phyloP scores from a whole-genome alignment of 331 rosid species.

The Cydonia oblonga region DNA sequence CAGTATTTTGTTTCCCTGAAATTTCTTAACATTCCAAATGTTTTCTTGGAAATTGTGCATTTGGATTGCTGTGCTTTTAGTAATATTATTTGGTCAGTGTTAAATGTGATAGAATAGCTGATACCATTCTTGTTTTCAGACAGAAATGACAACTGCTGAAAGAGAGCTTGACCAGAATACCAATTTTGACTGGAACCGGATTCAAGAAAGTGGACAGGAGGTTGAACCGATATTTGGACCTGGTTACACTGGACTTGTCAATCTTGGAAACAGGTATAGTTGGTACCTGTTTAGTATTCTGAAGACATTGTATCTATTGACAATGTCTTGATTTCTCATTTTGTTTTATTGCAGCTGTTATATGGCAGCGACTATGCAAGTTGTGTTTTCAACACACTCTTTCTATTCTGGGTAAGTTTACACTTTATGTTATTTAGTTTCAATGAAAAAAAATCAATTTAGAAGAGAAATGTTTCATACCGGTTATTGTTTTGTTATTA shows the following conservation, averaged over 20 bases:
- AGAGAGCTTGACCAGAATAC: constrained; percentile 97
- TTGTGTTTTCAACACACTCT: constrained; percentile 58
- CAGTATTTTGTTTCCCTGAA: neutral
- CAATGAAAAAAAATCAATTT: neutral
- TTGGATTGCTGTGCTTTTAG: neutral
- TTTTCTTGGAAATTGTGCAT: neutral
- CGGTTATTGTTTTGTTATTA: neutral
- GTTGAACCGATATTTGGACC: constrained; percentile 85
- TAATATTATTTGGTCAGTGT: neutral
- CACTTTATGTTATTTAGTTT: neutral
- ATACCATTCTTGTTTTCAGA: constrained; percentile 35
- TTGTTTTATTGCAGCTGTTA: constrained; percentile 73
- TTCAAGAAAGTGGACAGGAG: constrained; percentile 97
- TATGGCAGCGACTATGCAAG: constrained; percentile 94
- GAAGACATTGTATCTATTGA: neutral
- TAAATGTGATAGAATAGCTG: neutral
- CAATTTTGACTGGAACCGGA: constrained; percentile 90
- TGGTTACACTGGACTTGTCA: constrained; percentile 87
- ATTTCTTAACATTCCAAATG: neutral
- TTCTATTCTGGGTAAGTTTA: constrained; percentile 49
- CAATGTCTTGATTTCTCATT: constrained; percentile 9
- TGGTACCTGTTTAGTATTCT: constrained; percentile 8
- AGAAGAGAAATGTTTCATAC: neutral
- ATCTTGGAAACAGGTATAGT: constrained; percentile 88
- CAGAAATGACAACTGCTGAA: constrained; percentile 98